These are phyloP conservation scores for Cutaneotrichosporon cutaneum DNA, from an alignment of 1,284 basidiomycete species.

Conservation along the genomic window DNA sequence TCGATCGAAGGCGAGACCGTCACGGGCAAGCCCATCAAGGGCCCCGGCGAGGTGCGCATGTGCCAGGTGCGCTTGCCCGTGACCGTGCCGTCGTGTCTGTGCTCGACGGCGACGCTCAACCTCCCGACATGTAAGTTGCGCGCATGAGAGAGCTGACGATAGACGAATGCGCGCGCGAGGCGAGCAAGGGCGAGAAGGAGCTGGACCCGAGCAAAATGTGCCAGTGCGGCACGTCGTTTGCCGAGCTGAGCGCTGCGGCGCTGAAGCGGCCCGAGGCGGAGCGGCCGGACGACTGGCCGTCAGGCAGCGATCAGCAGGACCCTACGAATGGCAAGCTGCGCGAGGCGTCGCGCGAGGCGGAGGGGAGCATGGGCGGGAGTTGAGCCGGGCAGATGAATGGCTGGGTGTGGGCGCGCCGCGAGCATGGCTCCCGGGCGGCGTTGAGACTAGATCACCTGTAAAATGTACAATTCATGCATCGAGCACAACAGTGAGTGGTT, in stretches of 20 bases:
- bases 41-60: constrained; percentile 49
- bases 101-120: constrained; percentile 35
- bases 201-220: constrained; percentile 30
- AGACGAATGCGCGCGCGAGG: constrained; percentile 24
- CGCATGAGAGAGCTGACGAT: neutral
- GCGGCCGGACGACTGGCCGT: constrained; percentile 15
- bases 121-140: constrained; percentile 41
- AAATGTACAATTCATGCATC: neutral
- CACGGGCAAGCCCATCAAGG: constrained; percentile 28
- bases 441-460: neutral
- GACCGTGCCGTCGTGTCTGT: constrained; percentile 45
- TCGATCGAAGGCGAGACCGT: constrained; percentile 45
- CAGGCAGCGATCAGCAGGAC: neutral
- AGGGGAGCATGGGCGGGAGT: neutral
- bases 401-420: neutral
- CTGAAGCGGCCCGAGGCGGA: constrained; percentile 16
- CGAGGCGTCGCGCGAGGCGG: neutral
- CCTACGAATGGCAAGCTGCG: neutral
- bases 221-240: constrained; percentile 39
- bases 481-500: neutral
- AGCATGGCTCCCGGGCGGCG: neutral
- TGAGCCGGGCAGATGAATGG: neutral
- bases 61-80: constrained; percentile 43
- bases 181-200: constrained; percentile 24
- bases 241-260: constrained; percentile 39